Base-by-base conservation (phyloP, 345 rosid genomes). In the Linum tenue region DNA sequence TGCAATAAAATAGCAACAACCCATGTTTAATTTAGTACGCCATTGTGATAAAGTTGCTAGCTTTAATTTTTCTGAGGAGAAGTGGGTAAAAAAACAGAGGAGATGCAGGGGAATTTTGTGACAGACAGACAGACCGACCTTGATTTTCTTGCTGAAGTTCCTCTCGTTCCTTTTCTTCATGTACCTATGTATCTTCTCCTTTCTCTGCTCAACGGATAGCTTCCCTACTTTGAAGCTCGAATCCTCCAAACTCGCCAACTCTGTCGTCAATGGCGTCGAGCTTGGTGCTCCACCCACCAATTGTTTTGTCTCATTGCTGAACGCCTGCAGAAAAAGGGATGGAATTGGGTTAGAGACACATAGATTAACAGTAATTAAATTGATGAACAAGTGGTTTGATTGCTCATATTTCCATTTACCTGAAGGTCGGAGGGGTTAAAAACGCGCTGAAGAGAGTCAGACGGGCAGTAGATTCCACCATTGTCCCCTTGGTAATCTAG, bases 111-210 rank as follows among this genome's bases (percentile, higher is more conserved):
- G 31, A 22, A 22, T 22, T 22, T 22, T 22, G 31, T 22, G 31
- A 22, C 31, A 22, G 31, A 22, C 31, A 22, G 31, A 22, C 31
- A 22, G 31, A 22, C 31, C 31, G 55, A 88, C 99, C 96, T 94
- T 94, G 59, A 94, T 94, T 86, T 94, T 94, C 81, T 87, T 94
- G 92, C 85, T 79, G 86, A 94, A 94, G 64, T 94, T 94, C 56
- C 99, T 88, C 70, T 94, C 88, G 64, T 87, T 90, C 61, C 95
- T 85, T 73, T 94, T 94, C 90, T 88, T 94, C 91, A 90, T 74
- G 73, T 90, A 94, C 78, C 92, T 85, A 68, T 82, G 88, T 44
- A 94, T 90, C 80, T 85, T 94, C 84, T 94, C 97, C 77, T 84
- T 90, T 70, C 95, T 85, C 70, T 94, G 92, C 67, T 94, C 96